Conservation (phyloP, 768 basidiomycete species). For the Basidioascus undulatus region DNA sequence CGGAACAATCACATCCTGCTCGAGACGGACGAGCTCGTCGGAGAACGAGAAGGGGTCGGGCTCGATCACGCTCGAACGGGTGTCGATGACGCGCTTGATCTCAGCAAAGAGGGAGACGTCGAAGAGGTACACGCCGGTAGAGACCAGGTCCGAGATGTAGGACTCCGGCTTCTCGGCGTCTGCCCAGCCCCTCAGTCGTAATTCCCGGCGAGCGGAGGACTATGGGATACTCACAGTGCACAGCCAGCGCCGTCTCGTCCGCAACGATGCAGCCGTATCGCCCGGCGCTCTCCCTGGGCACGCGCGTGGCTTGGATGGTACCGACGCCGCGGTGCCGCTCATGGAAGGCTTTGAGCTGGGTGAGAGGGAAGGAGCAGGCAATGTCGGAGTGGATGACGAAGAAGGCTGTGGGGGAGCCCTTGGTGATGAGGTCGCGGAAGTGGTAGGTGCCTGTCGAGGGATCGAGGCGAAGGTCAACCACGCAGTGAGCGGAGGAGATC, state of each 20-base stretch:
- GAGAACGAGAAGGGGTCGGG: background rate
- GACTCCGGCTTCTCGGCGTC: constrained; percentile 25
- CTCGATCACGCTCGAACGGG: background rate
- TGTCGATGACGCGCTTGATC: constrained; percentile 22
- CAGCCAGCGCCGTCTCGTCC: constrained; percentile 14
- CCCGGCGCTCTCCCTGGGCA: constrained; percentile 19
- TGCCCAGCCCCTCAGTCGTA: constrained; percentile 7
- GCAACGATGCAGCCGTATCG: constrained; percentile 23
- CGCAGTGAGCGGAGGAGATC: background rate
- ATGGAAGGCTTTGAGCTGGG: constrained; percentile 19
- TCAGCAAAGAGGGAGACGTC: constrained; percentile 22
- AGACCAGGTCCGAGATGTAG: constrained; percentile 23
- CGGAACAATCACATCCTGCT: constrained; percentile 25
- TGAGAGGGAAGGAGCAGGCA: constrained; percentile 20
- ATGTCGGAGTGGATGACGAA: constrained; percentile 26
- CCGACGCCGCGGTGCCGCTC: constrained; percentile 21
- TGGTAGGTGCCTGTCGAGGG: constrained; percentile 7
- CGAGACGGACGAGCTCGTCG: constrained; percentile 16
- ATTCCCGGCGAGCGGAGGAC: background rate
- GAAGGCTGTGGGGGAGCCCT: constrained; percentile 19
- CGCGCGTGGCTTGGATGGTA: constrained; percentile 16
- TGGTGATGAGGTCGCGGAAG: constrained; percentile 21
- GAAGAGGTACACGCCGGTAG: constrained; percentile 23
- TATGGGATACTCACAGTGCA: too few species aligned
- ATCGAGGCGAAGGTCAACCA: background rate